Conservation (phyloP, 2,329 filamentous ascomycete genomes). For the Laburnicola sp. region DNA sequence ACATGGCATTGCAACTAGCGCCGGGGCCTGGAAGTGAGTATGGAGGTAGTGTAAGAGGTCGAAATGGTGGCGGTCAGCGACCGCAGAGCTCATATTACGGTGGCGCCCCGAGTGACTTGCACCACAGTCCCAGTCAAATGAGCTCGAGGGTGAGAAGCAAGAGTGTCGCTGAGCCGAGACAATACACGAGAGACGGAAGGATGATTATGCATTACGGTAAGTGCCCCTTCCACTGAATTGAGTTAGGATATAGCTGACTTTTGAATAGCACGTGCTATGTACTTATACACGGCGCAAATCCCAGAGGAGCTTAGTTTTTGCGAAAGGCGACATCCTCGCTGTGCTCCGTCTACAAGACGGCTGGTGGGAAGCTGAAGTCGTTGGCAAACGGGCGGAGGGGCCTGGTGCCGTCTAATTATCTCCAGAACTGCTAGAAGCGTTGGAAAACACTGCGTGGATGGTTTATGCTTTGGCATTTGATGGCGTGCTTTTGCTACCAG, state of each 20-base stretch:
- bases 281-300: slow-evolving; percentile 91
- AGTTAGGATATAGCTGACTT: neutral
- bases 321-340: slow-evolving; percentile 88
- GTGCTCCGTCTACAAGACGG: slow-evolving; percentile 91
- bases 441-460: too few species aligned
- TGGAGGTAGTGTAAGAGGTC: slow-evolving; percentile 45
- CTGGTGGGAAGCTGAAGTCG: slow-evolving; percentile 98
- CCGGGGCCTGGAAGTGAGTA: slow-evolving; percentile 45
- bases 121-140: slow-evolving; percentile 38
- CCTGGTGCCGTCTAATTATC: slow-evolving; percentile 68
- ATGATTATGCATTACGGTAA: slow-evolving; percentile 92
- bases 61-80: slow-evolving; percentile 31
- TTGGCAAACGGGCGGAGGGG: slow-evolving; percentile 63
- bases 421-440: slow-evolving; percentile 57
- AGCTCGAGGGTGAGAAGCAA: slow-evolving; percentile 66
- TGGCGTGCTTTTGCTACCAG: too few species aligned
- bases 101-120: slow-evolving; percentile 33
- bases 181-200: slow-evolving; percentile 82
- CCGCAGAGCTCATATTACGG: slow-evolving; percentile 52
- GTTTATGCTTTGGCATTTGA: too few species aligned
- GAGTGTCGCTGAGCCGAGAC: slow-evolving; percentile 82
- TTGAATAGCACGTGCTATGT: slow-evolving; percentile 79
- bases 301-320: slow-evolving; percentile 93
- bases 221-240: slow-evolving; percentile 44
- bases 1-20: slow-evolving; percentile 53